Base-by-base conservation (phyloP, 257 asterid species). In the Voacanga thouarsii region DNA sequence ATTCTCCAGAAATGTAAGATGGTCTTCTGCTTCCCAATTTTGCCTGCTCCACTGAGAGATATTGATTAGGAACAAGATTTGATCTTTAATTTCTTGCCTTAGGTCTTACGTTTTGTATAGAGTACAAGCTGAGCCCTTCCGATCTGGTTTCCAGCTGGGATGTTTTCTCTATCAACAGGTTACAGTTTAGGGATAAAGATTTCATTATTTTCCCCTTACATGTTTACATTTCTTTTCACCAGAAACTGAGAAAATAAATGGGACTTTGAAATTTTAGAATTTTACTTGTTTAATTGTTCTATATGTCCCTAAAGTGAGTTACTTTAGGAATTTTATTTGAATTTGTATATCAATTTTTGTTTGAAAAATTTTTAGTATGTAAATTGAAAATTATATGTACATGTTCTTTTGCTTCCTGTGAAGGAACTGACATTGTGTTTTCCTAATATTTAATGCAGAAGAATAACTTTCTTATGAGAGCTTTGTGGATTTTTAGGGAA, bases 101-200 rank as follows among this genome's bases (percentile, higher is more conserved):
- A 96, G 98, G 95, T 83, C 86, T 93, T 33, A 87, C 98, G n/a
- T 86, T 85, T 80, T 90, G 98, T 60, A 92, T 90, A 60, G 88
- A 93, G 82, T 92, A 89, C 91, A 88, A 90, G 85, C 88, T 93
- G 76, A 92, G 94, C 83, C 90, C 99, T 79, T 86, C 96, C 45
- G 99, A 93, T 83, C 87, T 96, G 24, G 98, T 93, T 59, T 89
- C 97, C 80, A 90, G 91, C 86, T 96, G 98, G 98, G 99, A 96
- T 1, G 85, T 82, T 39, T 96, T 86, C 85, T 90, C 97, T 28
- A 80, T 93, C 76, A 96, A 90, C 90, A 90, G 97, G 99, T 95
- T 72, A 79, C 83, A 64, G 12, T 61, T 61, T 21, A 66, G 21
- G 6, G 11, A 44, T 24, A 12, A 57, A 59, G 1, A 43, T 60